Percentiles rank a stretch among this genome's conserved stretches.
phyloP scores from a whole-genome alignment of 225 moss, liverwort and hornwort species.

The Sphagnum contortum region DNA sequence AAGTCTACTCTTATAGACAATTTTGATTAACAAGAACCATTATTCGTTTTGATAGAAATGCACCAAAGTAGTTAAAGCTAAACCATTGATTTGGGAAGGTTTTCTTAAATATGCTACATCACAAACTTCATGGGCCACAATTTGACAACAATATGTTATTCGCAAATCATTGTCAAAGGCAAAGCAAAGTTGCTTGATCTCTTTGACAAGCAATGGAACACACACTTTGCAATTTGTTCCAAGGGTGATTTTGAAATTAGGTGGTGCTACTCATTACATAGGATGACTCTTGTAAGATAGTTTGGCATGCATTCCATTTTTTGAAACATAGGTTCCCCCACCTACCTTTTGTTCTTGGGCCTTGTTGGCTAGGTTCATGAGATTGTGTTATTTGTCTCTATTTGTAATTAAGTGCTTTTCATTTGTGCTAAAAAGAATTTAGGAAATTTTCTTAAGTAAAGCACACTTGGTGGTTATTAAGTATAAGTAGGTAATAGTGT shows the following conservation, averaged over 20 bases:
- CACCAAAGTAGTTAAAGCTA: background rate
- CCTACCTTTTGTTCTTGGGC: background rate
- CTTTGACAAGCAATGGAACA: background rate
- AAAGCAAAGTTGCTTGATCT: background rate
- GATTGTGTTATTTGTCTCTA: background rate
- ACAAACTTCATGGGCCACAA: too few relatives aligned
- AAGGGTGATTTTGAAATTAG: background rate
- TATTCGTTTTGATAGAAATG: background rate
- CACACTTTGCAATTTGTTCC: background rate
- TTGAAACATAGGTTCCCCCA: background rate
- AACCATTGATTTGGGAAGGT: too few relatives aligned
- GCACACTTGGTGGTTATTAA: too few relatives aligned
- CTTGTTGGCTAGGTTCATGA: background rate
- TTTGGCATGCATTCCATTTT: too few relatives aligned
- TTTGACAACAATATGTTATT: too few relatives aligned
- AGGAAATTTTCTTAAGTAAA: too few relatives aligned
- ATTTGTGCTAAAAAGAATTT: conserved; percentile 18
- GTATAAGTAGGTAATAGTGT: too few relatives aligned
- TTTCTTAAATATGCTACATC: too few relatives aligned
- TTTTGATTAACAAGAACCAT: background rate
- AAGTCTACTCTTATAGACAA: background rate
- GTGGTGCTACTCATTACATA: background rate
- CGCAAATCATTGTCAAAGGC: too few relatives aligned
- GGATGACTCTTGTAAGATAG: background rate
- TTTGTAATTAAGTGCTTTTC: background rate